These are phyloP conservation scores for Cercospora sp. DNA, from an alignment of 2,329 filamentous ascomycete genomes.

Conservation along the genomic window DNA sequence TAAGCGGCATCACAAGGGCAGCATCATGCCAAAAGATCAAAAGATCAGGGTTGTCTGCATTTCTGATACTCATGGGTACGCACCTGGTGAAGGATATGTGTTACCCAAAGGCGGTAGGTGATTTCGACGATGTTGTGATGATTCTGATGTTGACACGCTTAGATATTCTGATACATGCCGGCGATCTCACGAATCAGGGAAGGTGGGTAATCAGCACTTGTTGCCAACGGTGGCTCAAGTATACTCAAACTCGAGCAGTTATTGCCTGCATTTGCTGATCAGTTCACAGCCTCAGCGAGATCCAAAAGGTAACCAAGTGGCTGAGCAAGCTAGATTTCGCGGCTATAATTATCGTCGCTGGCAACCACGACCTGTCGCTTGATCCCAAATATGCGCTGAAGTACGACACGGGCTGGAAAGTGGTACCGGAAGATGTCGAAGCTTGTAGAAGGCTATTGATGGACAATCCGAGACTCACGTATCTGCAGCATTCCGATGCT, in stretches of 20 bases:
- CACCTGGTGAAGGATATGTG: conserved; percentile 7
- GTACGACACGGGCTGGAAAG: conserved; percentile 32
- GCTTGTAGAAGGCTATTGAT: conserved; percentile 57
- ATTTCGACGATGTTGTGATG: background rate
- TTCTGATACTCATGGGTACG: conserved; percentile 57
- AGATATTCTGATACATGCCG: conserved; percentile 74
- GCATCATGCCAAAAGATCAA: conserved; percentile 7
- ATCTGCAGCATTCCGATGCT: conserved; percentile 61
- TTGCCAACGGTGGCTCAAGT: too few species aligned
- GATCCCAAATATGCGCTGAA: conserved; percentile 46
- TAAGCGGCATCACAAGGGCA: background rate
- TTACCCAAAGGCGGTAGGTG: conserved; percentile 10
- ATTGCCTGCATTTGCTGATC: background rate
- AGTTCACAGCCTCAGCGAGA: conserved; percentile 44
- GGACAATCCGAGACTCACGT: conserved; percentile 57
- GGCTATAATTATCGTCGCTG: conserved; percentile 70
- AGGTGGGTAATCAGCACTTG: conserved; percentile 32
- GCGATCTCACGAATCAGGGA: conserved; percentile 74
- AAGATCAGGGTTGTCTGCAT: conserved; percentile 71
- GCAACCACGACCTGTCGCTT: conserved; percentile 74
- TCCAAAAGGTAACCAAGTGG: conserved; percentile 65
- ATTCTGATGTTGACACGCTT: conserved; percentile 24
- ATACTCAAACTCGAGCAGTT: too few species aligned
- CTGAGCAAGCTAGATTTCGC: conserved; percentile 67
- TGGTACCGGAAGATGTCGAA: conserved; percentile 47